Percentiles rank a stretch among this genome's conserved stretches.
These are phyloP conservation scores for Aspergillus fischeri DNA, from an alignment of 2,329 filamentous ascomycete species.

Conservation along the genomic window DNA sequence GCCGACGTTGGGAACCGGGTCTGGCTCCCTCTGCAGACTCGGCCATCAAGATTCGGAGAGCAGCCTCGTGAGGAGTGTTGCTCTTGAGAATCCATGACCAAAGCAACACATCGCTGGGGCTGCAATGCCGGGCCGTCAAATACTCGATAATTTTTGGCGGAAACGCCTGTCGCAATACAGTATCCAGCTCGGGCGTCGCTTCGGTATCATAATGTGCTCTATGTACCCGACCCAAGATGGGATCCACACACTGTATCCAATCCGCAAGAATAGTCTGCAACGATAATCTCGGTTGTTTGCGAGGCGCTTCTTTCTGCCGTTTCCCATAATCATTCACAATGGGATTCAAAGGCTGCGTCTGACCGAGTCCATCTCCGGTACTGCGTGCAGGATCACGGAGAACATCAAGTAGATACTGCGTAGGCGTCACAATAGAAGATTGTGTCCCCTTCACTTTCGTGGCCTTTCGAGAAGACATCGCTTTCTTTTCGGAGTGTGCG, in stretches of 20 bases:
- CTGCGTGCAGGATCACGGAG: constrained; percentile 21
- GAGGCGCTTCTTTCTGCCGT: constrained; percentile 5
- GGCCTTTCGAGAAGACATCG: not conserved
- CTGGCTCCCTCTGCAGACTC: constrained; percentile 19
- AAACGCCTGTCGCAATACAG: constrained; percentile 32
- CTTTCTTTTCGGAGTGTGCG: not conserved
- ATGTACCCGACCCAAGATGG: constrained; percentile 16
- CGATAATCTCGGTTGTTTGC: constrained; percentile 15
- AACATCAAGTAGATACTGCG: constrained; percentile 28
- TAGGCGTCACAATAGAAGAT: constrained; percentile 19
- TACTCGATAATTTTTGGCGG: constrained; percentile 22
- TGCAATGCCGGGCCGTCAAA: constrained; percentile 31
- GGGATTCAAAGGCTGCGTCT: constrained; percentile 5
- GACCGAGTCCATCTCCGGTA: constrained; percentile 3
- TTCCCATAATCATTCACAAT: not conserved
- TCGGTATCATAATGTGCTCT: not conserved
- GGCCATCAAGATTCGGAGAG: constrained; percentile 32
- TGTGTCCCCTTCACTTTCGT: not conserved
- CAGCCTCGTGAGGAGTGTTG: constrained; percentile 30
- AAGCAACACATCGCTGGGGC: constrained; percentile 36
- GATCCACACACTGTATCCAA: constrained; percentile 35
- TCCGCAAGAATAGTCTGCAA: constrained; percentile 36
- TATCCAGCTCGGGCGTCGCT: constrained; percentile 16
- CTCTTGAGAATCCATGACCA: constrained; percentile 48
- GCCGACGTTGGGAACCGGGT: constrained; percentile 4